Conservation (phyloP, 768 basidiomycete genomes). For the Termitomyces sp. region DNA sequence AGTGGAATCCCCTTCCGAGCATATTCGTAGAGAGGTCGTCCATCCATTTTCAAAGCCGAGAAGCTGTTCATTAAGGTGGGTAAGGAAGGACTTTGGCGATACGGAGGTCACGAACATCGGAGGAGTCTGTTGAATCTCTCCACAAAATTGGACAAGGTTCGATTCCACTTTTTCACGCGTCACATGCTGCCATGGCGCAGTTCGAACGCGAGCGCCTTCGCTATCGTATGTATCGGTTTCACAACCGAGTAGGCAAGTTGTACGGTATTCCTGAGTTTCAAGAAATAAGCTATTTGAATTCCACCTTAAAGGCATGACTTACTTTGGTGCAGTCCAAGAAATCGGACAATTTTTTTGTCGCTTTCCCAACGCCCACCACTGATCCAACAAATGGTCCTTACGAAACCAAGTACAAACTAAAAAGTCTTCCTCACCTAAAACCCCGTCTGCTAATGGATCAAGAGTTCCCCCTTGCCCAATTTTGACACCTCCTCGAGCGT, state of each 20-base stretch:
- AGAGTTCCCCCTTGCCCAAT: constrained; percentile 94
- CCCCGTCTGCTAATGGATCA: constrained; percentile 95
- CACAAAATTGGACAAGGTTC: constrained; percentile 70
- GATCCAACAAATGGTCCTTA: constrained; percentile 6
- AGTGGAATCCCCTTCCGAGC: constrained; percentile 88
- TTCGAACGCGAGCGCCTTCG: constrained; percentile 77
- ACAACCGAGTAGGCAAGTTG: constrained; percentile 88
- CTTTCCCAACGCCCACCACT: constrained; percentile 91
- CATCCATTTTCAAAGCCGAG: constrained; percentile 98
- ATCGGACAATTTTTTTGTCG: constrained; percentile 79
- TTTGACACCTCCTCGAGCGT: constrained; percentile 56
- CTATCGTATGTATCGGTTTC: constrained; percentile 95
- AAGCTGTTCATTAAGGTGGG: constrained; percentile 52
- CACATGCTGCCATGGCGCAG: constrained; percentile 80
- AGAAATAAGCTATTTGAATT: background rate
- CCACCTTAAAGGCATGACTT: background rate
- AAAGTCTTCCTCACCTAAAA: constrained; percentile 60
- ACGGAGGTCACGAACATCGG: constrained; percentile 66
- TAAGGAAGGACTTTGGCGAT: background rate
- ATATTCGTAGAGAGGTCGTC: constrained; percentile 92
- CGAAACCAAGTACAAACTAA: background rate
- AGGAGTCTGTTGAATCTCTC: constrained; percentile 86
- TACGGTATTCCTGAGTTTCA: constrained; percentile 73
- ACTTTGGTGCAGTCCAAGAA: constrained; percentile 93
- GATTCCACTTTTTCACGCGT: constrained; percentile 73